A percentile compares a stretch with the other conserved stretches of the same genome.
These are phyloP conservation scores for Phaeoacremonium minimum DNA, from an alignment of 2,329 filamentous ascomycete genomes.

Conservation along the genomic window DNA sequence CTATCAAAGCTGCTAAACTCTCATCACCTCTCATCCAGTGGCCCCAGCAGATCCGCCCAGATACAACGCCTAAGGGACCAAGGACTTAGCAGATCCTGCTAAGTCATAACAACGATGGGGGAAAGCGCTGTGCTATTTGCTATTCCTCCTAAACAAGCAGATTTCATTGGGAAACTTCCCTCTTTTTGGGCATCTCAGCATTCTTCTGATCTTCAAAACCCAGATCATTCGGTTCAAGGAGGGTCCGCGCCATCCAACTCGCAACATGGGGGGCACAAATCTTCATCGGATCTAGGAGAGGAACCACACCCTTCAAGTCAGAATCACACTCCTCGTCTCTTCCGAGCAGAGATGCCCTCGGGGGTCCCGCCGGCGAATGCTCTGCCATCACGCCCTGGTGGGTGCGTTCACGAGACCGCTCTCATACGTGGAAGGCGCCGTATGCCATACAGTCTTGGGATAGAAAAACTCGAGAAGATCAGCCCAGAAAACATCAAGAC, in stretches of 20 bases:
- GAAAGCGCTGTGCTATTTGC: too few relatives aligned
- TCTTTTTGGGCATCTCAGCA: constrained; percentile 10
- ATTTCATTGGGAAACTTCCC: constrained; percentile 16
- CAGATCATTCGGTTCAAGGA: constrained; percentile 51
- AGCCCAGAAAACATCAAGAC: constrained; percentile 69
- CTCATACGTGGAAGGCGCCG: constrained; percentile 76
- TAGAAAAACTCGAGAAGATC: constrained; percentile 68
- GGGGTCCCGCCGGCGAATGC: constrained; percentile 64
- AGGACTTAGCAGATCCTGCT: too few relatives aligned
- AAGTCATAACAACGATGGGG: too few relatives aligned
- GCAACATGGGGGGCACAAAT: constrained; percentile 79
- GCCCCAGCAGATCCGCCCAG: too few relatives aligned
- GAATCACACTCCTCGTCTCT: constrained; percentile 83
- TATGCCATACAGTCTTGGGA: constrained; percentile 89
- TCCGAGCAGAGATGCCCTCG: constrained; percentile 85
- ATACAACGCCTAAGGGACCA: too few relatives aligned
- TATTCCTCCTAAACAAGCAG: constrained; percentile 43
- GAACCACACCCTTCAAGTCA: constrained; percentile 75
- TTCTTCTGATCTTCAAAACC: constrained; percentile 16
- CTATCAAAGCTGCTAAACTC: too few relatives aligned
- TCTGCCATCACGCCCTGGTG: constrained; percentile 51
- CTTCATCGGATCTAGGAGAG: constrained; percentile 71
- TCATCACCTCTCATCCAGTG: too few relatives aligned
- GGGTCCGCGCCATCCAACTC: constrained; percentile 92
- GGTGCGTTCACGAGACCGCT: constrained; percentile 86